phyloP scores from a whole-genome alignment of 768 basidiomycete genomes.

The Polyporus arcularius region DNA sequence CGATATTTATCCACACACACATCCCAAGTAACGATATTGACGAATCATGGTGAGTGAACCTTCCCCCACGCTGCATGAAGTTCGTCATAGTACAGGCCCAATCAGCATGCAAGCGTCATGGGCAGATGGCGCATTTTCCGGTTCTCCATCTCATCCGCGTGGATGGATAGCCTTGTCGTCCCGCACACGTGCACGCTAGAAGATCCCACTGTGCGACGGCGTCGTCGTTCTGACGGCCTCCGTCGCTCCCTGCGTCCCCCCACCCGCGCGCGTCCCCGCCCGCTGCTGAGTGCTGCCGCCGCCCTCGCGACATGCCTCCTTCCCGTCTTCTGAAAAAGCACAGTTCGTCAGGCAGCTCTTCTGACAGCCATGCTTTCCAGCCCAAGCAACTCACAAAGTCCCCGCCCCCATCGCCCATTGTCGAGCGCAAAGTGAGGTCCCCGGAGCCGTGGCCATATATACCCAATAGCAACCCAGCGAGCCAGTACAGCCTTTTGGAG shows the following conservation, averaged over 20 bases:
- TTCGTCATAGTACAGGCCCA: conserved; percentile 15
- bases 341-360: conserved; percentile 32
- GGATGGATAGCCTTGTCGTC: conserved; percentile 4
- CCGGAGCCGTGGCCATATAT: conserved; percentile 63
- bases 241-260: conserved; percentile 10
- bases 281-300: conserved; percentile 15
- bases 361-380: conserved; percentile 21
- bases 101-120: conserved; percentile 16
- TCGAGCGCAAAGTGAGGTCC: conserved; percentile 41
- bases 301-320: conserved; percentile 43
- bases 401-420: conserved; percentile 49
- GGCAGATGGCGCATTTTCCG: conserved; percentile 12
- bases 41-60: conserved; percentile 22
- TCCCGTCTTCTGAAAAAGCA: conserved; percentile 46
- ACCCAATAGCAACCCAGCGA: conserved; percentile 79
- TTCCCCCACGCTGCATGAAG: conserved; percentile 3
- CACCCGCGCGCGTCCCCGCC: conserved; percentile 12
- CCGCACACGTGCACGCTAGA: conserved; percentile 28
- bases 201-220: conserved; percentile 17
- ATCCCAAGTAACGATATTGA: conserved; percentile 12
- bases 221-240: conserved; percentile 8
- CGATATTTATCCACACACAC: conserved; percentile 12
- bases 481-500: conserved; percentile 89
- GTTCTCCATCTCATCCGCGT: conserved; percentile 9
- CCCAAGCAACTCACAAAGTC: conserved; percentile 36